Evolutionary conservation across 192 early-diverging fungal genomes (phyloP), one percentile per base, ranked within the genome.

Genomic region (Backusella parvicylindrica): DNA sequence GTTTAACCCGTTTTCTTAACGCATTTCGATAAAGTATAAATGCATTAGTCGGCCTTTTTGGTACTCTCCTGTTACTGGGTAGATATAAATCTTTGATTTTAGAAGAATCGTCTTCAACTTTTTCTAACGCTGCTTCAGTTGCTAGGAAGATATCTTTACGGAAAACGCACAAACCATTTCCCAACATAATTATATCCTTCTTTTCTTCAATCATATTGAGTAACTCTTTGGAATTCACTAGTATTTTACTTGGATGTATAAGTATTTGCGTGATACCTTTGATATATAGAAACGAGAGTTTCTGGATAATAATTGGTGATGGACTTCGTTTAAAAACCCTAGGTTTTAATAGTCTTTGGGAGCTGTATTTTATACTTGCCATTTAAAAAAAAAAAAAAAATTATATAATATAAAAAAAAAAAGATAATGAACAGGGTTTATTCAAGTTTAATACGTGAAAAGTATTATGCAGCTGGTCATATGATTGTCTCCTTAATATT

Each of bases 21-120:
- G 68, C 37, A 43, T 26, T 69, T 23, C 68, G 36, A 38, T 69
- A 69, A 26, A 69, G 26, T 69, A 69, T 43, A 47, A 69, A 69
- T 28, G 68, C 68, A 23, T 69, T 69, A 15, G 38, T 43, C 13
- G 68, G 68, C 12, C 68, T 35, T 69, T 38, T 69, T 2, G 68
- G 38, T 26, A 30, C 68, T 18, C 1, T 15, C 11, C 7, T 38
- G 2, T 3, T 65, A 32, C 9, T 36, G 7, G 33, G 8, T 67
- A 37, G 33, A 36, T 18, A 21, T 7, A 36, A 67, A 33, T 36
- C 35, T 36, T 37, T 33, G 21, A 2, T n/a, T 67, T 21, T 67
- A 21, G 21, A n/a, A 23, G 32, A 2, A 0, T 7, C 32, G 2
- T 33, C 35, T 12, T 67, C 33, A 23, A 23, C 65, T 11, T 37